These are phyloP conservation scores for Ascomycota sp. DNA, from an alignment of 2,329 filamentous ascomycete species.

Conservation along the genomic window DNA sequence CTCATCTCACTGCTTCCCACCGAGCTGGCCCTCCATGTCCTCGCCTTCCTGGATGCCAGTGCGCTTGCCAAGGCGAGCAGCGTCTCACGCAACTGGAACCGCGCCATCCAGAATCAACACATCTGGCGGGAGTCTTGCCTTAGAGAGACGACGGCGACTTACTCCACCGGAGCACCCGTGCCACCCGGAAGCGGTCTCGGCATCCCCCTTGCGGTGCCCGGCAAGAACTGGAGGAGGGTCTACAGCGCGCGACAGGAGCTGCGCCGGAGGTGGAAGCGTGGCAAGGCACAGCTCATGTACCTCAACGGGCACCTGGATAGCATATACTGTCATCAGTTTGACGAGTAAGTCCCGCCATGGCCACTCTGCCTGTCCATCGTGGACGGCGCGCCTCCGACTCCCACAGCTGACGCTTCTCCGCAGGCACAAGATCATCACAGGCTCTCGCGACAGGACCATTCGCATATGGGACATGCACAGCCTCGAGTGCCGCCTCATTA, in stretches of 20 bases:
- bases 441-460: conserved; percentile 86
- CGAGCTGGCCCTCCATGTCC: conserved; percentile 38
- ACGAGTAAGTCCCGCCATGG: conserved; percentile 47
- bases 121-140: conserved; percentile 45
- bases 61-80: conserved; percentile 26
- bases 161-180: conserved; percentile 33
- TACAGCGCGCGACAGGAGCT: conserved; percentile 60
- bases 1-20: conserved; percentile 34
- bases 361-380: background rate
- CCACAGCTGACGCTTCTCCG: conserved; percentile 12
- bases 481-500: conserved; percentile 64
- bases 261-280: conserved; percentile 59
- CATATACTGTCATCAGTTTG: conserved; percentile 95
- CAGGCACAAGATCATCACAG: conserved; percentile 86
- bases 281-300: conserved; percentile 65
- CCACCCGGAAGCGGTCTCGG: conserved; percentile 34
- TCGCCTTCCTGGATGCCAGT: conserved; percentile 32
- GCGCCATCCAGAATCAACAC: conserved; percentile 28
- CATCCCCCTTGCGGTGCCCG: conserved; percentile 31
- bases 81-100: conserved; percentile 31
- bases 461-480: conserved; percentile 91
- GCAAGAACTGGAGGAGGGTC: conserved; percentile 70
- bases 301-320: conserved; percentile 87
- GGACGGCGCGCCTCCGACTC: background rate
- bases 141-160: conserved; percentile 37